These are phyloP conservation scores for Brassica nigra DNA, from an alignment of 345 rosid species.

Conservation along the genomic window DNA sequence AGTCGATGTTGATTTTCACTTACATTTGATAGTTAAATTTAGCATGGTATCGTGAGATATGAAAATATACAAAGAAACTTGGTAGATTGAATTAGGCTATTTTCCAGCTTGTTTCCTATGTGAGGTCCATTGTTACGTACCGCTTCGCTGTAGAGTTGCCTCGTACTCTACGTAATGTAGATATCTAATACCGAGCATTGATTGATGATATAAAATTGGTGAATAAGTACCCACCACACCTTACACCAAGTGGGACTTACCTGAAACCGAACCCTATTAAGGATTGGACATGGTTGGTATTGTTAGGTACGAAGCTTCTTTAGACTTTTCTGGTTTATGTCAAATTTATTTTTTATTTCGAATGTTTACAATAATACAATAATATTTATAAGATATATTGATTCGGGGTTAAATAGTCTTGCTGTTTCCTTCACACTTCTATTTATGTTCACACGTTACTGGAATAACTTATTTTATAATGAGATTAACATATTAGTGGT, in stretches of 20 bases:
- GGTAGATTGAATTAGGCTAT: background rate
- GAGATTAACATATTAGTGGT: background rate
- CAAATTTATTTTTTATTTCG: background rate
- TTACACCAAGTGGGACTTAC: conserved; percentile 38
- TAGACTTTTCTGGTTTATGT: conserved; percentile 15
- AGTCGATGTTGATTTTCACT: background rate
- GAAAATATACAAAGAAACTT: background rate
- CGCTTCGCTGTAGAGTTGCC: conserved; percentile 16
- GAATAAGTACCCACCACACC: conserved; percentile 36
- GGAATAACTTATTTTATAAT: background rate
- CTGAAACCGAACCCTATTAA: conserved; percentile 33
- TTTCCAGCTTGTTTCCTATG: background rate
- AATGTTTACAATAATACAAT: conserved; percentile 19
- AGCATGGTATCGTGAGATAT: background rate
- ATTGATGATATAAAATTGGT: conserved; percentile 27
- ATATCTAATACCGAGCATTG: conserved; percentile 10
- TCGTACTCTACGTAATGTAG: conserved; percentile 30
- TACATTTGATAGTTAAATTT: background rate
- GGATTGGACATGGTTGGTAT: conserved; percentile 41
- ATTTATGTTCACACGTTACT: conserved; percentile 6
- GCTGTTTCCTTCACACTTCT: background rate
- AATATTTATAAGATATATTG: background rate
- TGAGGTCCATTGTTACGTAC: conserved; percentile 15
- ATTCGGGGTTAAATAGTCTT: background rate
- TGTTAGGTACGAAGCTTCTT: conserved; percentile 37